phyloP scores from a whole-genome alignment of 1,139 yeast genomes.

The Komagataea norvegica region DNA sequence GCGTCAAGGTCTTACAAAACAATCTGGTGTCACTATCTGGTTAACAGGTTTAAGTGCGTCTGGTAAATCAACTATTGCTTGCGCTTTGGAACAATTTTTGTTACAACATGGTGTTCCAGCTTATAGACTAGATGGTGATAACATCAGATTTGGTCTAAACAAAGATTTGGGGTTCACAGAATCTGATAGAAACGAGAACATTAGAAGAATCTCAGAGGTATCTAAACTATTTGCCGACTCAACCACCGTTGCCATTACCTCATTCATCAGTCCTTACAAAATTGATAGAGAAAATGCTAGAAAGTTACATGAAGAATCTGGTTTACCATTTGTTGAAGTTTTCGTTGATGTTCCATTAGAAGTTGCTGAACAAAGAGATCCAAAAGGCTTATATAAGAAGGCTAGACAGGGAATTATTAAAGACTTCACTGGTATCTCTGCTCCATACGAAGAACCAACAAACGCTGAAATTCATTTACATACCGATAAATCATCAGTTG shows the following conservation, averaged over 20 bases:
- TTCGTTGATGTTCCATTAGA: conserved; percentile 88
- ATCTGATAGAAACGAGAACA: conserved; percentile 88
- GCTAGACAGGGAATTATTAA: conserved; percentile 93
- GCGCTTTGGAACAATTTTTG: conserved; percentile 83
- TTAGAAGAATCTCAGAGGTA: conserved; percentile 90
- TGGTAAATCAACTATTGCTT: conserved; percentile 92
- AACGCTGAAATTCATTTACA: conserved; percentile 76
- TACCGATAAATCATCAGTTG: conserved; percentile 67
- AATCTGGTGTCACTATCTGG: conserved; percentile 90
- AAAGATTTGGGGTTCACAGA: conserved; percentile 92
- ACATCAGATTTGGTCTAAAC: conserved; percentile 88
- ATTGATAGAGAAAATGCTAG: conserved; percentile 83
- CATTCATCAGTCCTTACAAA: conserved; percentile 88
- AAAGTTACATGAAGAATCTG: conserved; percentile 69
- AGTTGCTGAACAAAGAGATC: conserved; percentile 94
- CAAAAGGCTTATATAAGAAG: conserved; percentile 93
- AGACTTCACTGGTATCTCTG: conserved; percentile 93
- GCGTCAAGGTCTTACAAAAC: conserved; percentile 66
- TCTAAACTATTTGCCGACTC: conserved; percentile 90
- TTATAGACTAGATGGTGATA: conserved; percentile 92
- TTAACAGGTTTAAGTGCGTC: conserved; percentile 92
- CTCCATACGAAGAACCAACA: conserved; percentile 93
- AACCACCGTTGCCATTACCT: conserved; percentile 77
- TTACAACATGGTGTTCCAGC: conserved; percentile 63
- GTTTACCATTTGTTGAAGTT: conserved; percentile 83